These are phyloP conservation scores for Fusarium tanahbumbuense DNA, from an alignment of 2,329 filamentous ascomycete genomes.

Conservation along the genomic window DNA sequence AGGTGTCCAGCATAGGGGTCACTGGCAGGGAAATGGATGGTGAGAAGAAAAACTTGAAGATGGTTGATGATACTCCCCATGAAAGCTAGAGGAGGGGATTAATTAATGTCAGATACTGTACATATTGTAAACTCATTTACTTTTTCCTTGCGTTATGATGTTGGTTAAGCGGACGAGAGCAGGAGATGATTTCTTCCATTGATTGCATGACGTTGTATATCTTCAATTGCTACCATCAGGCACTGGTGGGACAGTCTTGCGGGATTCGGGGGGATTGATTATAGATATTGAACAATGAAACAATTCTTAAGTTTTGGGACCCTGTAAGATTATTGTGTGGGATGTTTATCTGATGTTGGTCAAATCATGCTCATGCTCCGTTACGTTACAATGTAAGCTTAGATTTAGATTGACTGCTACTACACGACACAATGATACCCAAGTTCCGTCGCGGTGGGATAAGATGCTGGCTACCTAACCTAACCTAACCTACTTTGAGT, in stretches of 20 bases:
- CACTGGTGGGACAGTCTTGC: constrained; percentile 9
- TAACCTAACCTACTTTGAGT: not conserved
- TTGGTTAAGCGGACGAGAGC: constrained; percentile 30
- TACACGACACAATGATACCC: not conserved
- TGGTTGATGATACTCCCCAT: constrained; percentile 29
- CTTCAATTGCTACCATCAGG: constrained; percentile 13
- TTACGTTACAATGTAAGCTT: not conserved
- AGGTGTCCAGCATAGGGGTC: not conserved
- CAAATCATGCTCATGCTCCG: not conserved
- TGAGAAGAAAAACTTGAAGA: constrained; percentile 27
- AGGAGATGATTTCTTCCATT: constrained; percentile 18
- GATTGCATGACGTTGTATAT: constrained; percentile 19
- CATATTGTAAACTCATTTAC: constrained; percentile 44
- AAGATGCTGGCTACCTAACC: not conserved
- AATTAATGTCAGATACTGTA: constrained; percentile 49
- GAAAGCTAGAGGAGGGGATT: constrained; percentile 28
- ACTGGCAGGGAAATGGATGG: constrained; percentile 12
- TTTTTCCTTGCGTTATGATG: constrained; percentile 39
- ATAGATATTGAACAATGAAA: constrained; percentile 13
- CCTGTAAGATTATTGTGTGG: not conserved
- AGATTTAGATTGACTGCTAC: not conserved
- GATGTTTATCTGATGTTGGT: not conserved
- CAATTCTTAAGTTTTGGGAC: not conserved
- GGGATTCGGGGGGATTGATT: constrained; percentile 20
- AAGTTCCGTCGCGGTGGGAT: not conserved